Evolutionary conservation across 164 flowering plant species (phyloP), one percentile per base, ranked within the genome.

Genomic region (Nymphaea colorata): DNA sequence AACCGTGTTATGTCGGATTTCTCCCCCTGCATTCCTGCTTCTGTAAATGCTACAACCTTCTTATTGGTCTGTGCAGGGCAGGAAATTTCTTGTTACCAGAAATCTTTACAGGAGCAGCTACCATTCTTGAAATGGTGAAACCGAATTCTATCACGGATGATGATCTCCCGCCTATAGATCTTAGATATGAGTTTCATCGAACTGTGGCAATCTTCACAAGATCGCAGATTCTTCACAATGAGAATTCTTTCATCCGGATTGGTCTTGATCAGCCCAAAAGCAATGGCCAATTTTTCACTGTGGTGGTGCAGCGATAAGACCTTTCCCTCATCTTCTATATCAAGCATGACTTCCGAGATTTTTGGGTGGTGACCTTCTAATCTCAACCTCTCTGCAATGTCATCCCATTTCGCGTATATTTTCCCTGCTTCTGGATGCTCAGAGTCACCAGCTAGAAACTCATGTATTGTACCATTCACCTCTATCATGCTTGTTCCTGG

Each of bases 241-340:
- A 75, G 68, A 5, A 81, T 80, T 51, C 74, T 62, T 17, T 78
- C 69, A n/a, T 64, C 72, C 15, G 68, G 65, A 60, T 66, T 72
- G 42, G 75, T 76, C 59, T 67, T 78, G 43, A 77, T 73, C 16
- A 82, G 72, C 61, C 83, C 84, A 64, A 67, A 80, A 45, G 83
- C 82, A 71, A 82, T 79, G 53, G 82, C 84, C 42, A 81, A 76
- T 71, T 80, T 83, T 67, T 85, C 82, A 59, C 85, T 80, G 68
- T 81, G 85, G 74, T 77, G 79, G 0, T 44, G 65, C 57, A 82
- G 66, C 64, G 79, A 81, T 63, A 66, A 72, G 63, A 77, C 79
- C 68, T 82, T 79, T 45, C 76, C 79, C 62, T 75, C 81, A 43
- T 82, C 76, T 8, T 76, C 82, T 42, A 74, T 75, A 41, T 80